Base-by-base conservation (phyloP, 805 yeast genomes). In the Yarrowia phangngaensis region DNA sequence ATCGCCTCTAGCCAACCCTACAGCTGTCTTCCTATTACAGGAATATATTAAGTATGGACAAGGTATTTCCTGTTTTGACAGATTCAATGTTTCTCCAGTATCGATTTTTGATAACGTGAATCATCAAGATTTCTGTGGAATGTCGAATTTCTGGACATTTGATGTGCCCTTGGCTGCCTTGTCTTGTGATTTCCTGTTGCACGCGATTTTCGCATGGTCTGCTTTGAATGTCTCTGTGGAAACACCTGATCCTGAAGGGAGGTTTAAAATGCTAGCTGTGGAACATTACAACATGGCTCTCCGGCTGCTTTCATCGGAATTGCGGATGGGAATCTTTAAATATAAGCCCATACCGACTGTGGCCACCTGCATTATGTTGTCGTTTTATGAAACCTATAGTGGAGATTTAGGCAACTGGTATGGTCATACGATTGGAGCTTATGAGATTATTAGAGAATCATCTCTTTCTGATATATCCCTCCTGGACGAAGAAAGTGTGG, bases 401-500 rank as follows among this genome's bases (percentile, higher is more conserved):
- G 51, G 51, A 13, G 43, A 49, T 20, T 27, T 49, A 16, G 43
- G 48, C 13, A 49, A 35, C 35, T 49, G 51, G 51, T 32, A 28
- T 20, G 15, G 33, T 16, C 51, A 49, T 38, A 49, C 41, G 51
- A 36, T 27, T 8, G 51, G 51, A 9, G 51, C 51, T 12, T 26
- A 45, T 11, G 51, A 49, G 17, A 29, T 49, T 8, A 40, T 49
- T 8, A 8, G 32, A 8, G 31, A 26, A 4, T 19, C 45, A 7
- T 5, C 32, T 1, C 32, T 38, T 3, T 26, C 24, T 13, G 24
- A 35, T 14, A 16, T 38, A 11, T 26, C 32, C 0, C n/a, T 26
- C 8, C 16, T 35, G 4, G 43, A 30, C 6, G 23, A 16, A 9
- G 24, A 27, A 13, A 13, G 24, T 4, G 23, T 38, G 5, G 26